A percentile compares a stretch with the other conserved stretches of the same genome.
Evolutionary conservation across 2,329 filamentous ascomycete species (phyloP).

Genomic region (Pseudogymnoascus destructans): DNA sequence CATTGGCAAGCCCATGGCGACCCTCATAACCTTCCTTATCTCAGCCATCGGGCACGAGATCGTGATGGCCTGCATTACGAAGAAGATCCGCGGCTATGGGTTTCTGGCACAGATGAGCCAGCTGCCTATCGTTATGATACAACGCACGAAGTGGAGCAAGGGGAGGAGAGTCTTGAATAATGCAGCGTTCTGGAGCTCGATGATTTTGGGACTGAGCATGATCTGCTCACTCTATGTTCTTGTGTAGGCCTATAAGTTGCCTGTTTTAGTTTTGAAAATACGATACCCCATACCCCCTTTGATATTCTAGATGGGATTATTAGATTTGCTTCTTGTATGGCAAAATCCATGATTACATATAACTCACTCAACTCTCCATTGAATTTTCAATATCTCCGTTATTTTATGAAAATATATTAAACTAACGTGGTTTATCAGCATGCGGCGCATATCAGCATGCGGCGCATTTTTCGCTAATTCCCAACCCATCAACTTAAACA

Average conservation of each 20-base stretch:
- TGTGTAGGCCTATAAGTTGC: constrained; percentile 27
- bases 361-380: background rate
- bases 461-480: too few species aligned
- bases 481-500: too few species aligned
- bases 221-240: constrained; percentile 49
- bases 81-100: constrained; percentile 89
- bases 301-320: background rate
- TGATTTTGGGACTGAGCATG: constrained; percentile 75
- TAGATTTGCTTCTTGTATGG: background rate
- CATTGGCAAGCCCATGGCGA: constrained; percentile 65
- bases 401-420: background rate
- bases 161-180: constrained; percentile 72
- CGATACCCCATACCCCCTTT: constrained; percentile 4
- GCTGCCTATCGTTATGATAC: constrained; percentile 84
- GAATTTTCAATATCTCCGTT: background rate
- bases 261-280: background rate
- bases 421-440: too few species aligned
- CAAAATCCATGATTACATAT: background rate
- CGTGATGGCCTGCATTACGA: constrained; percentile 95
- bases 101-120: constrained; percentile 95
- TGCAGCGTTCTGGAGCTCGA: constrained; percentile 80
- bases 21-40: constrained; percentile 81
- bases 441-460: too few species aligned
- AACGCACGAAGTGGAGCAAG: constrained; percentile 65
- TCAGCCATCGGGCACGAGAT: constrained; percentile 84